Evolutionary conservation across 2,329 filamentous ascomycete species (phyloP), one percentile per base, ranked within the genome.

Genomic region (Stachybotrys chartarum): DNA sequence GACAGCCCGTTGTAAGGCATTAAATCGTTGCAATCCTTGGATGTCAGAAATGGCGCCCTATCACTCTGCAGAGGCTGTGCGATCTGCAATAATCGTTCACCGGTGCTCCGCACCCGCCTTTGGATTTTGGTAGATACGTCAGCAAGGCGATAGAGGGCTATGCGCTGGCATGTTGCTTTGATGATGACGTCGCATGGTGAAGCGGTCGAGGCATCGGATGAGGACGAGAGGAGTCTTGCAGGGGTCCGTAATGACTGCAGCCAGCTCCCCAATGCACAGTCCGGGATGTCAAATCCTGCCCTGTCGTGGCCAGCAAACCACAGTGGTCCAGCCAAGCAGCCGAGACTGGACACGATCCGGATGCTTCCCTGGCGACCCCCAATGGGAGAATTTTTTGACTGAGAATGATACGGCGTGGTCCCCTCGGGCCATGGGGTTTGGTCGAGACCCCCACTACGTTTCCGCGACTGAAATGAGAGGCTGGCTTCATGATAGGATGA

Each of bases 401-500:
- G 35, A 42, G 3, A 42, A 10, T 42, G 5, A 42, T 42, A 42
- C 35, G 14, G 10, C 35, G 14, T 5, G 3, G 35, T 14, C 35
- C 35, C 8, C 35, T 10, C 24, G 24, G 24, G 24, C 24, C 24
- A 24, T 24, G 35, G 35, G 35, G 35, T 42, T 42, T 14, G 10
- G 35, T 10, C 5, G 10, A 6, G 10, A 14, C 8, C 35, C 35
- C 35, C 35, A 42, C 35, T 42, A 5, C 35, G 5, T 42, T 42
- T 10, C 35, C 35, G 35, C 35, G 53, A 18, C 32, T 14, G 35
- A 6, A 14, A 42, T 42, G 35, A 30, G 44, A 45, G 55, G 45
- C 45, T 35, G 55, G 56, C 55, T 59, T 58, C 58, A 56, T 52
- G 52, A 58, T 59, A 57, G 58, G 57, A 50, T 42, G 35, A 42